Evolutionary conservation across 306 rosid species (phyloP).

Genomic region (Sesbania bispinosa): DNA sequence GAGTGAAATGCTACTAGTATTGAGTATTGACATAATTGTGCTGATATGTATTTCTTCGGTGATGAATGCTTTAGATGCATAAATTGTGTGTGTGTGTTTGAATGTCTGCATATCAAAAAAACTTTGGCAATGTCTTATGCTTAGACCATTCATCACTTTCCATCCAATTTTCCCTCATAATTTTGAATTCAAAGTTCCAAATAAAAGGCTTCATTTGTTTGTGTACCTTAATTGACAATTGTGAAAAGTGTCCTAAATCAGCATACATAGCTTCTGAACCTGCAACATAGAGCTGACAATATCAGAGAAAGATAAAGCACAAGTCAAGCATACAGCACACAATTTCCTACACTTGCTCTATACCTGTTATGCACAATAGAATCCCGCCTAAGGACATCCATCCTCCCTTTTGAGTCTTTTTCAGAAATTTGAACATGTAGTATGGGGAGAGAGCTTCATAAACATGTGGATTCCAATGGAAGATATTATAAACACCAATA

Average conservation of each 20-base stretch:
- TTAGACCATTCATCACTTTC: neutral
- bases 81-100: neutral
- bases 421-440: slow-evolving; percentile 86
- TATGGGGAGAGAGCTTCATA: slow-evolving; percentile 91
- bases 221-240: slow-evolving; percentile 57
- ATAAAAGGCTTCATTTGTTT: slow-evolving; percentile 7
- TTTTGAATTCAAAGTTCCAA: neutral
- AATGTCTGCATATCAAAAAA: neutral
- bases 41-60: neutral
- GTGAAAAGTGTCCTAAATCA: slow-evolving; percentile 92
- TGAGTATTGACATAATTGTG: neutral
- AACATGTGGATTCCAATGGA: slow-evolving; percentile 86
- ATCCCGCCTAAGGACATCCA: slow-evolving; percentile 98
- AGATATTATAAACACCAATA: slow-evolving; percentile 77
- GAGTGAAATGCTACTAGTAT: neutral
- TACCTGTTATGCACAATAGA: slow-evolving; percentile 89
- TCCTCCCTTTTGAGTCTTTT: slow-evolving; percentile 74
- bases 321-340: neutral
- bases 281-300: slow-evolving; percentile 30
- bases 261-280: slow-evolving; percentile 99
- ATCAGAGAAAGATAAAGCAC: slow-evolving; percentile 29
- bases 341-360: slow-evolving; percentile 12
- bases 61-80: neutral
- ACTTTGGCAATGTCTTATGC: neutral
- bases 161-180: neutral